Evolutionary conservation across 23 red algal genomes (phyloP).

Genomic region (Chondrus crispus): DNA sequence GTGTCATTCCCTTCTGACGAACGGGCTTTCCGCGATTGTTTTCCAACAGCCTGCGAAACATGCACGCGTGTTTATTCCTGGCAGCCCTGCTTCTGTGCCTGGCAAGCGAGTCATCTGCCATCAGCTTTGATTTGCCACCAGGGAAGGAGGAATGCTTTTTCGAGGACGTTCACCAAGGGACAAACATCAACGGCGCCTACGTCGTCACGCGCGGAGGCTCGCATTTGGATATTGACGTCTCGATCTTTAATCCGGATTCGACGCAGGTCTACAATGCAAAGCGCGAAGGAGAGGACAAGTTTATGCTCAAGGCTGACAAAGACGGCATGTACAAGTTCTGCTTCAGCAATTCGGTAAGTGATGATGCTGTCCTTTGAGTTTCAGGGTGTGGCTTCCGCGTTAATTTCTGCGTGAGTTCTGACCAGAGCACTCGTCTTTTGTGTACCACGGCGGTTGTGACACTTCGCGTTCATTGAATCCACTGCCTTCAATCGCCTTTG

Average conservation of each 20-base stretch:
- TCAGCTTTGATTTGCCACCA: conserved; percentile 72
- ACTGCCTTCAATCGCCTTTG: no score
- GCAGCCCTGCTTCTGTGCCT: conserved; percentile 8
- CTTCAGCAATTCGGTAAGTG: conserved; percentile 73
- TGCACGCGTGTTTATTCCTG: no score
- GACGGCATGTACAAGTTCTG: conserved; percentile 73
- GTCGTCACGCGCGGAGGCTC: conserved; percentile 73
- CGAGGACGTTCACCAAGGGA: conserved; percentile 79
- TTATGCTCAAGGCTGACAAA: conserved; percentile 54
- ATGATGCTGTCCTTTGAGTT: background rate
- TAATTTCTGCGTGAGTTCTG: no score
- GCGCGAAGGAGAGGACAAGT: conserved; percentile 72
- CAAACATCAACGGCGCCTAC: conserved; percentile 61
- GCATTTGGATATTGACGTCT: conserved; percentile 82
- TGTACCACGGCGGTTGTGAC: no score
- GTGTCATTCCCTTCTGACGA: no score
- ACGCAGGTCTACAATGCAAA: conserved; percentile 54
- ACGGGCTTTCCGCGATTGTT: no score
- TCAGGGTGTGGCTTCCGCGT: background rate
- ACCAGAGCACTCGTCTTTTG: no score
- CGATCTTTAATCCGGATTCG: conserved; percentile 40
- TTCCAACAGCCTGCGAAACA: no score
- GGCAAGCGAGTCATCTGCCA: background rate
- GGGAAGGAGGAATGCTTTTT: conserved; percentile 77
- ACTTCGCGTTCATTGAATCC: no score